These are phyloP conservation scores for Rubroboletus pulcherrimus DNA, from an alignment of 768 basidiomycete genomes.

Conservation along the genomic window DNA sequence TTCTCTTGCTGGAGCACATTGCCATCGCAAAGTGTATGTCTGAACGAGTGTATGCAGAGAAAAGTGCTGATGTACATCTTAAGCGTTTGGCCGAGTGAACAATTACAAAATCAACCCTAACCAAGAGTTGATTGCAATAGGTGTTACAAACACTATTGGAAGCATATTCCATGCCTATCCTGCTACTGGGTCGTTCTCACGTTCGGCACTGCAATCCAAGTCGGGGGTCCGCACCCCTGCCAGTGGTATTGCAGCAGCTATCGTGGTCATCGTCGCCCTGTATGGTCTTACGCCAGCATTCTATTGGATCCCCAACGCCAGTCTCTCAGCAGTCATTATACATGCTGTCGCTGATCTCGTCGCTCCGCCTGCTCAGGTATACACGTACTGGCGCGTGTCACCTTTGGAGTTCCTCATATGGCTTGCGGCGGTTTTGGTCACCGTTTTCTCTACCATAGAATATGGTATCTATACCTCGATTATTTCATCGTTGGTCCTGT, in stretches of 20 bases:
- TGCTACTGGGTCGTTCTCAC: constrained; percentile 96
- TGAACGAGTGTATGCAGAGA: not conserved
- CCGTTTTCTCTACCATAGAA: constrained; percentile 92
- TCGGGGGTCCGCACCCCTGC: constrained; percentile 96
- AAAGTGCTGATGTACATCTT: constrained; percentile 8
- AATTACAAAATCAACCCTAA: constrained; percentile 92
- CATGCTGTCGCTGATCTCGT: constrained; percentile 89
- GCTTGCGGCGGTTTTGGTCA: constrained; percentile 81
- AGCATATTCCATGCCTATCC: constrained; percentile 91
- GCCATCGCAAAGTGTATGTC: constrained; percentile 88
- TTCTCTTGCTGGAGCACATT: constrained; percentile 92
- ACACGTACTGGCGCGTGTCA: constrained; percentile 89
- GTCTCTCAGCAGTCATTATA: constrained; percentile 91
- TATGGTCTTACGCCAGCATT: constrained; percentile 94
- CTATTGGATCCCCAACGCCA: constrained; percentile 82
- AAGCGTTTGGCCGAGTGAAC: constrained; percentile 92
- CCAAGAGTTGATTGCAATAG: constrained; percentile 95
- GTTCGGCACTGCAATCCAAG: constrained; percentile 94
- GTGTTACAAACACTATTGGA: constrained; percentile 92
- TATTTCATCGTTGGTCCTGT: constrained; percentile 68
- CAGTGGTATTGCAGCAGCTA: constrained; percentile 78
- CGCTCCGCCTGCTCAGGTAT: constrained; percentile 76
- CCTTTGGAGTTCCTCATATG: constrained; percentile 92
- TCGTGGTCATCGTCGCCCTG: constrained; percentile 89
- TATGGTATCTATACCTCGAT: constrained; percentile 90